Base-by-base conservation (phyloP, 2,329 filamentous ascomycete genomes). In the Leptographium wingfieldii region DNA sequence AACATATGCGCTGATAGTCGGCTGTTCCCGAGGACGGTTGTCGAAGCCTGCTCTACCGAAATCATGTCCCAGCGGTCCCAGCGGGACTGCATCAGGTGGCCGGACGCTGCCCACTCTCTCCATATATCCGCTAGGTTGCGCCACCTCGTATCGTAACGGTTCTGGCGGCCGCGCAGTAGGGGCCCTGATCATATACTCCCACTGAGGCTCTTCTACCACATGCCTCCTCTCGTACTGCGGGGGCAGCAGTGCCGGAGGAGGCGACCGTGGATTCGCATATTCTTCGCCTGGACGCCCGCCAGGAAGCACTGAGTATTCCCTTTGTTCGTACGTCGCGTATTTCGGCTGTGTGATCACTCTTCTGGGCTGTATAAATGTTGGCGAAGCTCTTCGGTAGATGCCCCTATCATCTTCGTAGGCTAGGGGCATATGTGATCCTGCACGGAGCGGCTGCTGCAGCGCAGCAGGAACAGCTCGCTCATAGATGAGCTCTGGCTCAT, bases 301-400 rank as follows among this genome's bases (percentile, higher is more conserved):
- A 12, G 77, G 80, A 46, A 77, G 80, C 63, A 72, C 71, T 5
- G 82, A 79, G 64, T 82, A 81, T 64, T 86, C 84, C 59, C 81
- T 74, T 63, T 80, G 78, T 10, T 46, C 38, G 16, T 49, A 54
- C 7, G 55, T 27, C 56, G 77, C 72, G 57, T 77, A 81, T 62
- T 87, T 85, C 2, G 83, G 80, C 62, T 86, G 81, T 12, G 84
- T 84, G 27, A 88, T 73, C 52, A 85, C 76, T 51, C 83, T 77
- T 62, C 82, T 75, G 11, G 78, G 74, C n/a, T 58, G 69, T 54
- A 71, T 72, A 19, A 61, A 78, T 10, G 75, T 67, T 3, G 84
- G 81, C 3, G 84, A 76, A 1, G 76, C 66, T 2, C 76, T 73
- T 55, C 75, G 71, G 64, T 84, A 84, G 5, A 81, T 66, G 31